A percentile compares a stretch with the other conserved stretches of the same genome.
Evolutionary conservation across 2,329 filamentous ascomycete species (phyloP).

Genomic region (Monilinia aucupariae): DNA sequence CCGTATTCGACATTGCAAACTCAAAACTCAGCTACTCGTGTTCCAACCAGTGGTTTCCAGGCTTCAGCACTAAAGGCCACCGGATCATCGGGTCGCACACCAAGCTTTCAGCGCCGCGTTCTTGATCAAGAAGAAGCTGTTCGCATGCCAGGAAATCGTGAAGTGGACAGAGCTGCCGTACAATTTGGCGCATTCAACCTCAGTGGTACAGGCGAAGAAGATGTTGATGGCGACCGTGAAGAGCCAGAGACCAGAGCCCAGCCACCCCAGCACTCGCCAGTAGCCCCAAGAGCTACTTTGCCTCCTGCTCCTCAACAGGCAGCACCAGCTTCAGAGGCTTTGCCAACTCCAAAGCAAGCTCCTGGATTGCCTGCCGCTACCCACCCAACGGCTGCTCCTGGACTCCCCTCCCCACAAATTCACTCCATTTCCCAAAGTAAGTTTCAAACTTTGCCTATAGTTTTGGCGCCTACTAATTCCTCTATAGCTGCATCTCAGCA

Average conservation of each 20-base stretch:
- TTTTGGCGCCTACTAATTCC: background rate
- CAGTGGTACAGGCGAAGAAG: conserved; percentile 69
- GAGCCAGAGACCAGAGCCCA: conserved; percentile 92
- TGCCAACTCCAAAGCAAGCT: conserved; percentile 41
- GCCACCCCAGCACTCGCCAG: conserved; percentile 86
- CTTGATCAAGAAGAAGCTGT: conserved; percentile 96
- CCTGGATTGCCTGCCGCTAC: conserved; percentile 47
- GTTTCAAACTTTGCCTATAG: background rate
- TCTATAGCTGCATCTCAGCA: conserved; percentile 27
- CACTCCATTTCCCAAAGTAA: conserved; percentile 37
- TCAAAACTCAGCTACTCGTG: conserved; percentile 46
- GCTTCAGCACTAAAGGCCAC: conserved; percentile 75
- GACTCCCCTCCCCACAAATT: conserved; percentile 36
- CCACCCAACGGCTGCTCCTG: conserved; percentile 39
- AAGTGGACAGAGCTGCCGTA: conserved; percentile 85
- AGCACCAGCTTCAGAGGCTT: conserved; percentile 49
- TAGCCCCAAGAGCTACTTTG: conserved; percentile 78
- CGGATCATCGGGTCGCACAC: conserved; percentile 58
- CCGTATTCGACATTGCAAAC: conserved; percentile 60
- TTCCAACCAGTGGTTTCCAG: conserved; percentile 67
- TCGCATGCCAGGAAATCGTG: conserved; percentile 95
- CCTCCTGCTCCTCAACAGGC: conserved; percentile 61
- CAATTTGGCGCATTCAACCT: conserved; percentile 95
- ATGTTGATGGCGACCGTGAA: conserved; percentile 91
- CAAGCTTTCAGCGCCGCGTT: conserved; percentile 79